Conservation (phyloP, 768 basidiomycete species). For the Tricholoma terreum region DNA sequence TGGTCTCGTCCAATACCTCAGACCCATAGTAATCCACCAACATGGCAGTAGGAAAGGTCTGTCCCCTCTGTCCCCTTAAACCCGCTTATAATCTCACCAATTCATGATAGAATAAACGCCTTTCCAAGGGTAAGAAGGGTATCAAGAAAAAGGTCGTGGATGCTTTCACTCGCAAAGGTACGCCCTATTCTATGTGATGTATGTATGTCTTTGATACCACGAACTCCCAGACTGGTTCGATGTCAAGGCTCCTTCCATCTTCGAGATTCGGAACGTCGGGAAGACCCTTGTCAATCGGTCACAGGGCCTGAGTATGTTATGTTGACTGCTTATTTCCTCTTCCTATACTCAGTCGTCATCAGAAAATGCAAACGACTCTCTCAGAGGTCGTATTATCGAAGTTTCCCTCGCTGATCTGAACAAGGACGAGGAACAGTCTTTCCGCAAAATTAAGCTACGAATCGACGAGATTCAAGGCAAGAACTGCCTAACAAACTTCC, state of each 20-base stretch:
- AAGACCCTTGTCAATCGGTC: conserved; percentile 99
- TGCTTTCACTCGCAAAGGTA: conserved; percentile 99
- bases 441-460: conserved; percentile 99
- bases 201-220: not conserved
- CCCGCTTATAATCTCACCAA: conserved; percentile 7
- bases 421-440: conserved; percentile 99
- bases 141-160: conserved; percentile 99
- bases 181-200: conserved; percentile 7
- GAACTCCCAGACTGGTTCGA: conserved; percentile 90
- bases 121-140: conserved; percentile 98
- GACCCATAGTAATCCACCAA: conserved; percentile 36
- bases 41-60: conserved; percentile 91
- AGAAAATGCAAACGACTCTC: conserved; percentile 99
- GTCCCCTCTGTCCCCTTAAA: conserved; percentile 19
- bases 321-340: not conserved
- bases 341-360: conserved; percentile 5
- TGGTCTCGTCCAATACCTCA: conserved; percentile 37
- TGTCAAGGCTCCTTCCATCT: conserved; percentile 97
- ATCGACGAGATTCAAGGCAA: conserved; percentile 97
- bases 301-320: conserved; percentile 88
- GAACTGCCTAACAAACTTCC: conserved; percentile 99
- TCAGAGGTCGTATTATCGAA: conserved; percentile 96
- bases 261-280: conserved; percentile 94
- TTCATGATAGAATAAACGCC: conserved; percentile 82
- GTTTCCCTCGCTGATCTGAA: conserved; percentile 95